These are phyloP conservation scores for Gamsiella multidivaricata DNA, from an alignment of 192 early-diverging fungal species.

Conservation along the genomic window DNA sequence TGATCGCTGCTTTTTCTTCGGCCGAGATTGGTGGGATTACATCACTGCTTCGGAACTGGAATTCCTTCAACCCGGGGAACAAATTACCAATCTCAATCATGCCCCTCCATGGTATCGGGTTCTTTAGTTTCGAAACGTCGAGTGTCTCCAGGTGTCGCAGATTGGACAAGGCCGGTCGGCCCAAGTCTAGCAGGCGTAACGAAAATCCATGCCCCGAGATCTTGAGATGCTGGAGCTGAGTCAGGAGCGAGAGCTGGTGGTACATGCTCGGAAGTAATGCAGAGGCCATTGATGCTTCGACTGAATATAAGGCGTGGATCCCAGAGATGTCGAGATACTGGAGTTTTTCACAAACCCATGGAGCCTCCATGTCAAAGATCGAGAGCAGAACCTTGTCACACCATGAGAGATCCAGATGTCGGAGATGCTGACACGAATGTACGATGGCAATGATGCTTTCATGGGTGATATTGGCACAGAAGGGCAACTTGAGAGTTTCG, in stretches of 20 bases:
- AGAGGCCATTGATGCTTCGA: not conserved
- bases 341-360: slow-evolving; percentile 31
- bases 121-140: slow-evolving; percentile 16
- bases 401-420: slow-evolving; percentile 30
- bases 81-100: slow-evolving; percentile 38
- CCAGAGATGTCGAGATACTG: slow-evolving; percentile 42
- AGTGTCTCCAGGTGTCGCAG: slow-evolving; percentile 15
- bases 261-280: slow-evolving; percentile 28
- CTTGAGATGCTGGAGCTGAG: slow-evolving; percentile 12
- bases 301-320: slow-evolving; percentile 19
- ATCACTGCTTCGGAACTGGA: slow-evolving; percentile 31
- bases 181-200: slow-evolving; percentile 20
- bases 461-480: slow-evolving; percentile 31
- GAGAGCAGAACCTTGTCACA: slow-evolving; percentile 27
- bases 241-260: slow-evolving; percentile 18
- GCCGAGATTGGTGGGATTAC: slow-evolving; percentile 27
- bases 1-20: not conserved
- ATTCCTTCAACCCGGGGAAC: slow-evolving; percentile 28
- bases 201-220: slow-evolving; percentile 35
- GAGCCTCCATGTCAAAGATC: slow-evolving; percentile 11
- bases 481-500: slow-evolving; percentile 40
- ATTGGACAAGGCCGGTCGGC: not conserved
- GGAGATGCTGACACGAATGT: slow-evolving; percentile 7
- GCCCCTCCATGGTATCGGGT: slow-evolving; percentile 26
- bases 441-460: slow-evolving; percentile 13